phyloP scores from a whole-genome alignment of 2,329 filamentous ascomycete genomes.

The Fusarium falciforme region DNA sequence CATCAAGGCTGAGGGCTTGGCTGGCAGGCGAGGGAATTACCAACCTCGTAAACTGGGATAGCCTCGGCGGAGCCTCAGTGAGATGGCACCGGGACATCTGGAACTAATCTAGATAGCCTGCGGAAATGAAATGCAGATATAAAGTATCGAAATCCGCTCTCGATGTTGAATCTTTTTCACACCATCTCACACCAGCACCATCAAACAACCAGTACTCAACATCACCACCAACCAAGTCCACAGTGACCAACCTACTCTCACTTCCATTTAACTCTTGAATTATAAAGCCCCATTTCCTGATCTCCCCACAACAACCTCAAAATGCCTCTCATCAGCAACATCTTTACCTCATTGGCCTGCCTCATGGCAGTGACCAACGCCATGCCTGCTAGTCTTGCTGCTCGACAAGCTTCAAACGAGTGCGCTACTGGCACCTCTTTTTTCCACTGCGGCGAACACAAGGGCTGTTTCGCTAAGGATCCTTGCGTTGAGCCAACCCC shows the following conservation, averaged over 20 bases:
- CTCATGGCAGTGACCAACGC: constrained; percentile 11
- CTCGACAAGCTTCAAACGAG: constrained; percentile 11
- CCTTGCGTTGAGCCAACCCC: constrained; percentile 3
- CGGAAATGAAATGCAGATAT: neutral
- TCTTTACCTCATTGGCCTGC: constrained; percentile 6
- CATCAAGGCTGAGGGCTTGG: neutral
- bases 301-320: neutral
- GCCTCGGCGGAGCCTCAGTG: neutral
- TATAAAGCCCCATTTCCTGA: neutral
- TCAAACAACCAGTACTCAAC: neutral
- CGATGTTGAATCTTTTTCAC: neutral
- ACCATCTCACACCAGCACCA: neutral
- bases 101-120: neutral
- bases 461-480: constrained; percentile 15
- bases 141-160: neutral
- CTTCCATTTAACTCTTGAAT: neutral
- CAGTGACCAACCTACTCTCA: neutral
- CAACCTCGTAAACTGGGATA: neutral
- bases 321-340: constrained; percentile 17
- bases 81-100: neutral
- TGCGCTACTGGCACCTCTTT: constrained; percentile 11
- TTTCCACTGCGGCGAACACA: neutral
- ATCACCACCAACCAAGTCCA: neutral
- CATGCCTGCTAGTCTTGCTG: neutral
- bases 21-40: neutral